These are phyloP conservation scores for Serendipita sp. DNA, from an alignment of 768 basidiomycete species.

Conservation along the genomic window DNA sequence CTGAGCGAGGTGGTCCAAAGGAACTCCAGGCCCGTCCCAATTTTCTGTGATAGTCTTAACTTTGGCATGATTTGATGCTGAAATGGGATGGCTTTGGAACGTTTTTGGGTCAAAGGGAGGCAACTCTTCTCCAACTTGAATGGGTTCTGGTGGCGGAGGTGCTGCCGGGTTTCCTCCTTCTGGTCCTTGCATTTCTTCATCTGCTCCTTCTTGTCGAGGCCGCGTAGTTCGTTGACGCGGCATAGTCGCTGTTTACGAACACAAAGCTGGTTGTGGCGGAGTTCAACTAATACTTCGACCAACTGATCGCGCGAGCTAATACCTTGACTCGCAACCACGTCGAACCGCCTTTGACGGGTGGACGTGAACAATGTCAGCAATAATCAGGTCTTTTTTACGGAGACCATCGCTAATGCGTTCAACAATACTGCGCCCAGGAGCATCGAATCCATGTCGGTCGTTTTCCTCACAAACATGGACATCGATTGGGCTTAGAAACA, in stretches of 20 bases:
- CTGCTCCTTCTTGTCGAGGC: not conserved
- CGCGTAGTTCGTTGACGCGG: not conserved
- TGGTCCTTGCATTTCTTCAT: not conserved
- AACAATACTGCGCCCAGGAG: not conserved
- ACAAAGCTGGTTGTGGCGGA: not conserved
- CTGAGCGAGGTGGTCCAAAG: slow-evolving; percentile 8
- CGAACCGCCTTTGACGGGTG: not conserved
- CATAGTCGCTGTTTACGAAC: not conserved
- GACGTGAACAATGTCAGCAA: not conserved
- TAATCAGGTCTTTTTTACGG: not conserved
- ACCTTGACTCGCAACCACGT: not conserved
- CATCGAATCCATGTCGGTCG: no score
- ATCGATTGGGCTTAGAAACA: no score
- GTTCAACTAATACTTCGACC: not conserved
- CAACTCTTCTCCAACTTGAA: not conserved
- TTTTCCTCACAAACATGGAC: no score
- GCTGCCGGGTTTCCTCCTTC: not conserved
- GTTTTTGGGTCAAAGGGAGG: not conserved
- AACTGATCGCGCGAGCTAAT: no score
- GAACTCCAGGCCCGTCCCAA: not conserved
- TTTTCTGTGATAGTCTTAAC: slow-evolving; percentile 6
- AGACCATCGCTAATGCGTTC: not conserved
- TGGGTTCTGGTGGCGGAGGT: not conserved
- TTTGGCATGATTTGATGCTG: slow-evolving; percentile 1
- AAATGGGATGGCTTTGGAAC: not conserved